These are phyloP conservation scores for Oryza coarctata DNA, from an alignment of 176 grass and related monocot species.

Conservation along the genomic window DNA sequence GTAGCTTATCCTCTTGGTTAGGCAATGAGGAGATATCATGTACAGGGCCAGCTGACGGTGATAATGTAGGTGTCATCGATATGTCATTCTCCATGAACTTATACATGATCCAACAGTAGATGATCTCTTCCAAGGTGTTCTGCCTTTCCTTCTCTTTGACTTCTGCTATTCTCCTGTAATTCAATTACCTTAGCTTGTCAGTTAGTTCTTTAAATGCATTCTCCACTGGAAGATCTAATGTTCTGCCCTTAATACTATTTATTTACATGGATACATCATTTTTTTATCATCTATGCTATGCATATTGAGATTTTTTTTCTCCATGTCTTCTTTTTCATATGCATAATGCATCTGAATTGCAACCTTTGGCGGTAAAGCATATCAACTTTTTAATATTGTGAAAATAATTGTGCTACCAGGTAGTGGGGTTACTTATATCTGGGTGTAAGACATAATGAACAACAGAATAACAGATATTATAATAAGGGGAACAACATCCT, in stretches of 20 bases:
- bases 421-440: neutral
- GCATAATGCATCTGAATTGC: neutral
- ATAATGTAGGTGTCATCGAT: slow-evolving; percentile 69
- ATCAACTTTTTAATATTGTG: neutral
- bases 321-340: too few species aligned
- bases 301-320: neutral
- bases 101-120: slow-evolving; percentile 81
- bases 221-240: slow-evolving; percentile 12
- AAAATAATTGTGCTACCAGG: neutral
- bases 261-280: neutral
- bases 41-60: slow-evolving; percentile 48
- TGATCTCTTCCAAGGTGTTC: slow-evolving; percentile 80
- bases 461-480: neutral
- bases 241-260: neutral
- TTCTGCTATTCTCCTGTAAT: slow-evolving; percentile 94
- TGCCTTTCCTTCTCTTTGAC: slow-evolving; percentile 93
- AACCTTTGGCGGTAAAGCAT: neutral
- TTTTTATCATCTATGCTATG: neutral
- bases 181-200: slow-evolving; percentile 21
- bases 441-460: neutral
- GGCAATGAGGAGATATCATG: slow-evolving; percentile 56
- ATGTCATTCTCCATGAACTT: slow-evolving; percentile 91
- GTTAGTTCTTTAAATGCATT: neutral
- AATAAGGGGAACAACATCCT: neutral
- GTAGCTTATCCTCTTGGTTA: slow-evolving; percentile 74